Evolutionary conservation across 306 rosid genomes (phyloP).

Genomic region (Coriaria nepalensis): DNA sequence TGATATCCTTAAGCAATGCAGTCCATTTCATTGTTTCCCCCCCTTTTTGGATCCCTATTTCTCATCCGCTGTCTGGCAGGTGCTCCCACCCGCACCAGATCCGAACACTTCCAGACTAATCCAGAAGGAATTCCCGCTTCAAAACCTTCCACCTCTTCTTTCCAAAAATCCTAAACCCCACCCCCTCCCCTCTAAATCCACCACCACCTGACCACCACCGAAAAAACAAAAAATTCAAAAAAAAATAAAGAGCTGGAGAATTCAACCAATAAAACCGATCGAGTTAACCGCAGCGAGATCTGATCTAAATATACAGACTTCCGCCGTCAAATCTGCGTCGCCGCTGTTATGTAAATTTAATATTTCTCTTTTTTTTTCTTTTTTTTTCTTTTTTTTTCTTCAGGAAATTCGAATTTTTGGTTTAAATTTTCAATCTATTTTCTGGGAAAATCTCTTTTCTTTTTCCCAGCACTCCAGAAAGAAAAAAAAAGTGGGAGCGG

Average conservation of each 20-base stretch:
- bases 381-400: slow-evolving; percentile 2
- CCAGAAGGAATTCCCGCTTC: slow-evolving; percentile 28
- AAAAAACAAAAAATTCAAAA: neutral
- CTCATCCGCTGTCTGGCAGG: slow-evolving; percentile 44
- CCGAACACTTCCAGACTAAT: slow-evolving; percentile 31
- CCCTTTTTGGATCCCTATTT: slow-evolving; percentile 32
- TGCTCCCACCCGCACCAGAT: slow-evolving; percentile 37
- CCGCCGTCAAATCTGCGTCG: too few species aligned
- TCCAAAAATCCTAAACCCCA: slow-evolving; percentile 9
- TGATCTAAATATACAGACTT: neutral
- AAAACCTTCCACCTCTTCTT: slow-evolving; percentile 12
- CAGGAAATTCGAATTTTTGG: neutral
- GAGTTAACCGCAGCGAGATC: slow-evolving; percentile 36
- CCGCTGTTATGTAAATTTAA: slow-evolving; percentile 9
- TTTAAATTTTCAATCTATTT: neutral
- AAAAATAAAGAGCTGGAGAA: slow-evolving; percentile 17
- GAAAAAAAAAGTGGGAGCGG: slow-evolving; percentile 19
- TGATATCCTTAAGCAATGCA: slow-evolving; percentile 93
- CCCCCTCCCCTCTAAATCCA: slow-evolving; percentile 10
- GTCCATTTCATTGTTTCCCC: slow-evolving; percentile 95
- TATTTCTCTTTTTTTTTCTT: slow-evolving; percentile 16
- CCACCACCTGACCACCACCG: neutral
- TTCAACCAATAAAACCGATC: slow-evolving; percentile 26
- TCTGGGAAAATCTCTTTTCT: slow-evolving; percentile 13
- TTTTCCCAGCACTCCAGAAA: slow-evolving; percentile 29